These are phyloP conservation scores for Exophiala sp. DNA, from an alignment of 2,329 filamentous ascomycete species.

Conservation along the genomic window DNA sequence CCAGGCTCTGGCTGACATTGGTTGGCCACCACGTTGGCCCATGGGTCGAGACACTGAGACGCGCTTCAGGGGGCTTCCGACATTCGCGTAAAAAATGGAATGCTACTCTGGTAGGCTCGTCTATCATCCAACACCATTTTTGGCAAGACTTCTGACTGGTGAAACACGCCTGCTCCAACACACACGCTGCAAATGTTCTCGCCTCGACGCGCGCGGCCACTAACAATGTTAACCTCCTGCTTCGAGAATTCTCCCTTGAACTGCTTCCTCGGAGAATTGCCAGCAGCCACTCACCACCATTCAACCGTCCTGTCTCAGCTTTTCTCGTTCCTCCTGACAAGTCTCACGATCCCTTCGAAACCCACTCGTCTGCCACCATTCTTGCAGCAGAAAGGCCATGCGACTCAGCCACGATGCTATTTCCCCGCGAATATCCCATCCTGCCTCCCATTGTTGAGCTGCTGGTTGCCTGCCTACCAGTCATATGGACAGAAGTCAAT, in stretches of 20 bases:
- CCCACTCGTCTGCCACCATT: constrained; percentile 15
- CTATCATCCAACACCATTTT: background rate
- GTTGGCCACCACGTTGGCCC: constrained; percentile 2
- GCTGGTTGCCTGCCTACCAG: too few species aligned
- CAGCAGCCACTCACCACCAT: background rate
- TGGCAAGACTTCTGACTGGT: constrained; percentile 19
- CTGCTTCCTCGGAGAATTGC: constrained; percentile 5
- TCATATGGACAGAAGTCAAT: too few species aligned
- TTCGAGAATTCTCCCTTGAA: constrained; percentile 1
- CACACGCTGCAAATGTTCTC: background rate
- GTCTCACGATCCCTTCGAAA: constrained; percentile 19
- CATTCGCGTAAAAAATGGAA: constrained; percentile 1
- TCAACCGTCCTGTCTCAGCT: constrained; percentile 15
- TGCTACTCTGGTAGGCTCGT: too few species aligned
- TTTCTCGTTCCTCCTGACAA: constrained; percentile 17
- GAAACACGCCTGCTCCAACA: constrained; percentile 10
- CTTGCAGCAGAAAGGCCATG: constrained; percentile 10
- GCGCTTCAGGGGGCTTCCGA: constrained; percentile 18
- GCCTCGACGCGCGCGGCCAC: constrained; percentile 17
- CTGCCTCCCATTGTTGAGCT: background rate
- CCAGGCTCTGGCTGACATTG: background rate
- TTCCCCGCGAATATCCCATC: background rate
- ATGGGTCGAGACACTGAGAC: constrained; percentile 7
- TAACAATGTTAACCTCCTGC: background rate
- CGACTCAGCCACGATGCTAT: background rate